These are phyloP conservation scores for Suhomyces wounanorum DNA, from an alignment of 1,139 yeast genomes.

Conservation along the genomic window DNA sequence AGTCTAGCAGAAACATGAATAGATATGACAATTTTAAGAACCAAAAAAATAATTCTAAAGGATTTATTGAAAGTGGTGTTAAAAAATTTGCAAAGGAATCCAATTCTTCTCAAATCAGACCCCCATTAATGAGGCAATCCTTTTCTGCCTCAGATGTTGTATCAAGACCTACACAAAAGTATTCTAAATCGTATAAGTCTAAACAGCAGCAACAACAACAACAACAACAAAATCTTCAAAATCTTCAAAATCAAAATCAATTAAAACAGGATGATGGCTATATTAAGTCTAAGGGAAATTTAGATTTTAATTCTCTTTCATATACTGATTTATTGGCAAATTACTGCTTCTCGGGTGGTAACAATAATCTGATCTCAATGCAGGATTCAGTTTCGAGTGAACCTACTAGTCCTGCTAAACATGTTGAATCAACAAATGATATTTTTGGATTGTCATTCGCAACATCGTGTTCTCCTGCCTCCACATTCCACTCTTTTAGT, in stretches of 20 bases:
- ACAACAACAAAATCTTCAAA: neutral
- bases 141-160: slow-evolving; percentile 29
- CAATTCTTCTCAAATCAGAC: slow-evolving; percentile 17
- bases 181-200: slow-evolving; percentile 23
- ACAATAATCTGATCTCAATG: neutral
- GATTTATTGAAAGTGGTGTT: neutral
- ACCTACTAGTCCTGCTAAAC: slow-evolving; percentile 9
- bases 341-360: slow-evolving; percentile 36
- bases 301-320: slow-evolving; percentile 26
- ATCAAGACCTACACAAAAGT: slow-evolving; percentile 19
- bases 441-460: slow-evolving; percentile 15
- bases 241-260: too few relatives aligned
- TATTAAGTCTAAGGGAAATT: neutral
- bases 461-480: slow-evolving; percentile 25
- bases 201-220: slow-evolving; percentile 15
- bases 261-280: neutral
- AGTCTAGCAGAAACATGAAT: neutral
- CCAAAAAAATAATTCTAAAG: neutral
- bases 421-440: slow-evolving; percentile 1
- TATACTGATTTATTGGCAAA: slow-evolving; percentile 35
- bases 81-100: neutral
- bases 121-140: slow-evolving; percentile 26
- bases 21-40: neutral
- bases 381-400: slow-evolving; percentile 1
- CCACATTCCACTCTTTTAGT: slow-evolving; percentile 35